A percentile compares a stretch with the other conserved stretches of the same genome.
Evolutionary conservation across 768 basidiomycete genomes (phyloP).

Genomic region (Podaxis sp.): DNA sequence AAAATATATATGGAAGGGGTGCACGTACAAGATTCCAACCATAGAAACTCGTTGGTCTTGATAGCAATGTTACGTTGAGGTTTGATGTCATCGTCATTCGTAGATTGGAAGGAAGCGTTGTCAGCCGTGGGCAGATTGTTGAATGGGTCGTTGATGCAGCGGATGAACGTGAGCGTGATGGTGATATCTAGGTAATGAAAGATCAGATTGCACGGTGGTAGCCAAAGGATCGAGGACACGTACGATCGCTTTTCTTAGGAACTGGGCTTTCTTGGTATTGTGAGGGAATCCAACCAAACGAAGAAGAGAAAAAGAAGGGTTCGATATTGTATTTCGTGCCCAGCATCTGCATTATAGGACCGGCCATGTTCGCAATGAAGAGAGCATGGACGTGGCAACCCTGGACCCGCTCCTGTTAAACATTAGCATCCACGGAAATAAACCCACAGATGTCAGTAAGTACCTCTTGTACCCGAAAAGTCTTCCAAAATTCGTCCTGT

Average conservation of each 20-base stretch:
- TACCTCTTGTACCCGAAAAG: constrained; percentile 24
- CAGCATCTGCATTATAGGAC: constrained; percentile 46
- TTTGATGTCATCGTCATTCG: not conserved
- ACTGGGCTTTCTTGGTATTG: constrained; percentile 50
- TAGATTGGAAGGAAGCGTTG: not conserved
- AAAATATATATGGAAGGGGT: not conserved
- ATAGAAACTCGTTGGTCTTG: constrained; percentile 8
- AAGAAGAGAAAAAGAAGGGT: constrained; percentile 66
- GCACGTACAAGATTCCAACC: not conserved
- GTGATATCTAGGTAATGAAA: constrained; percentile 38
- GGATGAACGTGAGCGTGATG: constrained; percentile 43
- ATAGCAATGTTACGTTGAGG: not conserved
- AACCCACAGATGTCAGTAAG: not conserved
- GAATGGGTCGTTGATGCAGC: constrained; percentile 20
- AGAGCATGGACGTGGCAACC: constrained; percentile 39
- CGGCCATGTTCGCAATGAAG: constrained; percentile 45
- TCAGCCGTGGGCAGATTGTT: not conserved
- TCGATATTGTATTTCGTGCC: constrained; percentile 54
- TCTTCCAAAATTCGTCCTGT: constrained; percentile 27
- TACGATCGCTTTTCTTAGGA: constrained; percentile 46
- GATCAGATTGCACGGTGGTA: constrained; percentile 22
- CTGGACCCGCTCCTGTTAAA: constrained; percentile 6
- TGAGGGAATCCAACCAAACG: constrained; percentile 64
- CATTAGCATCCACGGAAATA: not conserved
- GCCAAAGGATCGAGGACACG: constrained; percentile 45